Evolutionary conservation across 164 flowering plant genomes (phyloP).

Genomic region (Echeveria elegans): DNA sequence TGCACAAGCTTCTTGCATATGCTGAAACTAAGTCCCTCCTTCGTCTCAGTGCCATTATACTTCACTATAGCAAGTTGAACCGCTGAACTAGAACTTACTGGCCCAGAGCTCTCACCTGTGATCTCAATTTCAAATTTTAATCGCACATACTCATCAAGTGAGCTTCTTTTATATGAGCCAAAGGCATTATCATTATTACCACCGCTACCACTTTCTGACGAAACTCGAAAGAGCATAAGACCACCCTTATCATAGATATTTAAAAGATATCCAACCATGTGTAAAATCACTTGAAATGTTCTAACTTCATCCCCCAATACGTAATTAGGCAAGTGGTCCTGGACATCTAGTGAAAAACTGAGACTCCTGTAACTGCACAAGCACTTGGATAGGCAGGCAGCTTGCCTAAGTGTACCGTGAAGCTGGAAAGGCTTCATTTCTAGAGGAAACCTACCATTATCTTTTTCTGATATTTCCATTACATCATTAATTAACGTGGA

Average conservation of each 20-base stretch:
- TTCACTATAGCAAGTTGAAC: conserved; percentile 11
- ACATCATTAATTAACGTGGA: conserved; percentile 48
- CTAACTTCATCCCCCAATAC: conserved; percentile 57
- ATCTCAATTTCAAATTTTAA: conserved; percentile 28
- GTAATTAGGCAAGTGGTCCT: conserved; percentile 33
- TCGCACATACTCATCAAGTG: conserved; percentile 12
- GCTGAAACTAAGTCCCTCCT: conserved; percentile 26
- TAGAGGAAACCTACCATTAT: conserved; percentile 21
- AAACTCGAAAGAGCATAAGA: conserved; percentile 24
- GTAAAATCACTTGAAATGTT: conserved; percentile 47
- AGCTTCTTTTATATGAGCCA: conserved; percentile 16
- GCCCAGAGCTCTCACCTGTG: conserved; percentile 12
- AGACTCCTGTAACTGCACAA: conserved; percentile 30
- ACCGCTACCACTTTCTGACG: conserved; percentile 14
- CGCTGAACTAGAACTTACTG: conserved; percentile 11
- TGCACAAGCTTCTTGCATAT: conserved; percentile 45
- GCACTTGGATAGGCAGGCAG: conserved; percentile 37
- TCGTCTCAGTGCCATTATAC: conserved; percentile 11
- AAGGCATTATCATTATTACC: conserved; percentile 16
- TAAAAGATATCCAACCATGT: conserved; percentile 47
- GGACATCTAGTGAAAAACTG: conserved; percentile 28
- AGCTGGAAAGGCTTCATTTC: conserved; percentile 32
- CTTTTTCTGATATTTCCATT: conserved; percentile 32
- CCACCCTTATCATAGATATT: conserved; percentile 17
- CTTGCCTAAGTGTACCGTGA: conserved; percentile 42